phyloP scores from a whole-genome alignment of 2,329 filamentous ascomycete genomes.

The Cadophora luteo-olivacea region DNA sequence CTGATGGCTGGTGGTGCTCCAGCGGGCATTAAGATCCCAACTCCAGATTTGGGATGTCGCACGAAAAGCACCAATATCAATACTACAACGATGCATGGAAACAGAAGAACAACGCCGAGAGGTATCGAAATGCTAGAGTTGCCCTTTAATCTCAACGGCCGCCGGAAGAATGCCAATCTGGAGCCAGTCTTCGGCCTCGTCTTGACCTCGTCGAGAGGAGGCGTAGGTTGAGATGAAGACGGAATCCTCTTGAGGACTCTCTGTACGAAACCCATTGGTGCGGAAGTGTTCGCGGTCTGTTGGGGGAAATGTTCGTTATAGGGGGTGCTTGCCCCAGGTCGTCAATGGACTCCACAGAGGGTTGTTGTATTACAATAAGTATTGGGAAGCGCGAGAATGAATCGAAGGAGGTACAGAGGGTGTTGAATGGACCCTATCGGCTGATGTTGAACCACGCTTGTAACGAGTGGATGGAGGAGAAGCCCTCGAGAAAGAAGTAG shows the following conservation, averaged over 20 bases:
- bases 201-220: constrained; percentile 52
- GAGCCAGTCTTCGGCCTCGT: constrained; percentile 51
- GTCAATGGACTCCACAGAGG: constrained; percentile 26
- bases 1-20: constrained; percentile 89
- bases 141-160: constrained; percentile 85
- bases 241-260: constrained; percentile 59
- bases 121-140: constrained; percentile 94
- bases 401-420: constrained; percentile 32
- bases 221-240: constrained; percentile 50
- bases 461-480: constrained; percentile 45
- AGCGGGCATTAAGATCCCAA: constrained; percentile 84
- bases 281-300: constrained; percentile 26
- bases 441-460: constrained; percentile 29
- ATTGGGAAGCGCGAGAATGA: constrained; percentile 37
- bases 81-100: constrained; percentile 89
- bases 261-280: constrained; percentile 58
- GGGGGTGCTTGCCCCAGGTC: constrained; percentile 34
- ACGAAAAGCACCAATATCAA: constrained; percentile 90
- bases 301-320: constrained; percentile 39
- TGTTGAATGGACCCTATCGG: constrained; percentile 33
- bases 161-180: constrained; percentile 79
- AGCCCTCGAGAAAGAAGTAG: constrained; percentile 39
- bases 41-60: constrained; percentile 83
- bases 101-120: constrained; percentile 88
- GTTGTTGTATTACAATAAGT: constrained; percentile 39